Base-by-base conservation (phyloP, 1,139 yeast genomes). In the Protomyces gravidus region DNA sequence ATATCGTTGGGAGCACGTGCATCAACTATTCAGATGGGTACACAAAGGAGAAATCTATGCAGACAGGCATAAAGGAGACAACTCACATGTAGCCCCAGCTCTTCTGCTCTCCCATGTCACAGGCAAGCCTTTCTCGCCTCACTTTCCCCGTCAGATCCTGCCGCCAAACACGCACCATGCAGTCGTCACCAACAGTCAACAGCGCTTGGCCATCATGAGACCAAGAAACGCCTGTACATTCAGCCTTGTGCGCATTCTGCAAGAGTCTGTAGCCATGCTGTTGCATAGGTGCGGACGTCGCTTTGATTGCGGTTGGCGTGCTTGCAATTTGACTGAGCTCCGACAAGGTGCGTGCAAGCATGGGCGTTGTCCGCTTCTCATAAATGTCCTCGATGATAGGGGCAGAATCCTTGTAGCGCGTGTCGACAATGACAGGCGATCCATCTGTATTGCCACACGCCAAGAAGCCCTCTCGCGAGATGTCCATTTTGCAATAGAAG, bases 401-500 rank as follows among this genome's bases (percentile, higher is more conserved):
- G 19, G 36, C 17, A 11, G 15, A 15, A 4, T 13, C 23, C 13
- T 28, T 23, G 30, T 26, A 21, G 15, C 28, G 36, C 15, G 50
- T 46, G 39, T 53, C 58, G 21, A 53, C 19, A n/a, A 53, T 25
- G 28, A 46, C 51, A 3, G 58, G 58, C 5, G 21, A 13, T 1
- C 58, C 58, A 13, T 11, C 33, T 23, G 42, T 6, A 19, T 53
- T 53, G 17, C 58, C 58, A 46, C 58, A 53, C 15, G 45, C 51
- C 46, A 53, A 28, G 26, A 53, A 46, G 23, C 45, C 58, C 27
- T 53, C 51, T 21, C 46, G 33, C 45, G 51, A 45, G 47, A 53
- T 39, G 9, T 30, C 15, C 11, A 45, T 21, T 11, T 53, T 45
- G 48, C 50, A 33, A 28, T 46, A 53, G 23, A 53, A 53, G 13